Evolutionary conservation across 2,329 filamentous ascomycete genomes (phyloP), one percentile per base, ranked within the genome.

Genomic region (Cladophialophora carrionii): DNA sequence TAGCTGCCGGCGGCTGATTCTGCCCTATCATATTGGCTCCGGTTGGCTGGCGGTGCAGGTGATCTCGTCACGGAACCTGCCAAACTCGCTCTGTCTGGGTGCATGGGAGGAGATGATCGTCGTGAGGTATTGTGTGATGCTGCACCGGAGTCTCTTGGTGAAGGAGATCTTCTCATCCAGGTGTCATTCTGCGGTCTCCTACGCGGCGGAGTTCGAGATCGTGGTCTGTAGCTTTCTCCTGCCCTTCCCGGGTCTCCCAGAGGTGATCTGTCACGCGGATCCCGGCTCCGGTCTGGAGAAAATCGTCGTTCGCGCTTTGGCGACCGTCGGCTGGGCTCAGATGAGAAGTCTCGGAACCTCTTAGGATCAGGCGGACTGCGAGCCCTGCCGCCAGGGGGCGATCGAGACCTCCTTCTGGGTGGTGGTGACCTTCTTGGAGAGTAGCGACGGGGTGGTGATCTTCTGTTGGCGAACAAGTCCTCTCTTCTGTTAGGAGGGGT

Each of bases 61-160:
- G 71, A 74, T 70, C 61, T 71, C 55, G 62, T 68, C 66, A 54
- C 55, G 48, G 61, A 74, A 56, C 65, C 74, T 68, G 69, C 64
- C 61, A 81, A 72, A 55, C 78, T 80, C 57, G 79, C 73, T 70
- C 84, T 80, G 68, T 85, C 87, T 17, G 82, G 80, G 71, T 86
- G 84, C 14, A 83, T 76, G 29, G 79, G 83, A 17, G 87, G 87
- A 5, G 87, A 88, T 8, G 87, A 87, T 56, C 85, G 81, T 63
- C 85, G 82, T 24, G 87, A 88, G 32, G 84, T 86, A 22, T 81
- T 76, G 22, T 77, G 81, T 8, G 87, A 88, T 46, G 81, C 83
- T 62, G 81, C 77, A 24, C 80, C 83, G 24, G 83, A 85, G 49
- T 80, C 76, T 49, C 75, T 74, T 34, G 80, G 80, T 46, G 84